Base-by-base conservation (phyloP, 1,284 basidiomycete species). In the Flammula alnicola region DNA sequence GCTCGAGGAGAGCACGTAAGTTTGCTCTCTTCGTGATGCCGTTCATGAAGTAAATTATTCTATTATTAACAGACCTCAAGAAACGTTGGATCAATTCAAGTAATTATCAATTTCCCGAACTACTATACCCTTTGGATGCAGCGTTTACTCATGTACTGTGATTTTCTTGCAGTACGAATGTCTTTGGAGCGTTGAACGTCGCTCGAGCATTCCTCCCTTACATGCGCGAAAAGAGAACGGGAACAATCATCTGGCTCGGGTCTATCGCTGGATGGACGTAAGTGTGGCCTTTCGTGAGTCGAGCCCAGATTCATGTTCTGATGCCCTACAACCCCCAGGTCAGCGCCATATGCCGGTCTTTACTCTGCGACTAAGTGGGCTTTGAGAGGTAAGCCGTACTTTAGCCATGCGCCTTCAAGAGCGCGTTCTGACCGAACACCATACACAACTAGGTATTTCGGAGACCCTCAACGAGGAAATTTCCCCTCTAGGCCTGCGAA, bases 181-280 rank as follows among this genome's bases (percentile, higher is more conserved):
- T 73, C 0, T 72, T 74, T 51, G 72, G 70, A 1, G 65, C 65
- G 4, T 41, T 76, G 7, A 74, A 75, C 54, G 66, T 75, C 7
- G 60, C 66, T 8, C 58, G 73, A 6, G 73, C 72, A 1, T 71
- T 75, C 55, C 60, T 76, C 5, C 73, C 74, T 0, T 68, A 75
- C 56, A 72, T 76, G 73, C 57, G 74, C 2, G 62, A 65, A 29
- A 62, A 63, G 39, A 63, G 57, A 38, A 55, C 62, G 3, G 74
- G 74, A 3, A 73, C 65, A 4, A 52, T 76, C 10, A 59, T 72
- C 20, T 74, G 68, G 56, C 60, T 72, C 0, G 72, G 73, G 2
- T 73, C 69, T 3, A 27, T 71, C 12, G 64, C 51, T 6, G 70
- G 67, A 9, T 72, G 68, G 66, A 38, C 37, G 61, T 68, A 44